Conservation (phyloP, 176 grass and related monocot species). For the Juncus inflexus region DNA sequence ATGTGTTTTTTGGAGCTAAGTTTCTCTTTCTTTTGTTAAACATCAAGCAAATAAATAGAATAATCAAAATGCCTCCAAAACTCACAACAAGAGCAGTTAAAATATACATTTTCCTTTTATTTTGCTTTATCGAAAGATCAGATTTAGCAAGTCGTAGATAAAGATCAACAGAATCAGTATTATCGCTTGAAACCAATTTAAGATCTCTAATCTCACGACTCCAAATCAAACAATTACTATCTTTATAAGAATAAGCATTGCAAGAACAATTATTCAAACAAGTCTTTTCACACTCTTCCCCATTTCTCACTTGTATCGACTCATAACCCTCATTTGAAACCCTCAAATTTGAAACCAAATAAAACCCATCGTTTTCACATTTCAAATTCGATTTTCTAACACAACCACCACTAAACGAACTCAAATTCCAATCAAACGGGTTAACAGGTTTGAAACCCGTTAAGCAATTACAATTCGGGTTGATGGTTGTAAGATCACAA, state of each 20-base stretch:
- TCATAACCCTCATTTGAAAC: conserved; percentile 28
- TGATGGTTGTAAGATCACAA: conserved; percentile 25
- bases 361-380: conserved; percentile 40
- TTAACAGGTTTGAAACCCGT: conserved; percentile 26
- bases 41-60: conserved; percentile 22
- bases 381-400: conserved; percentile 26
- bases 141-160: conserved; percentile 32
- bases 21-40: not conserved
- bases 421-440: conserved; percentile 25
- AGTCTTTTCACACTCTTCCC: conserved; percentile 24
- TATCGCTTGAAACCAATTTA: conserved; percentile 22
- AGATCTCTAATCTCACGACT: conserved; percentile 20
- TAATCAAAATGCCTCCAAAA: not conserved
- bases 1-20: not conserved
- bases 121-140: conserved; percentile 9
- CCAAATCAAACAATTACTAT: conserved; percentile 25
- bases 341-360: conserved; percentile 26
- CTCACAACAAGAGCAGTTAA: not conserved
- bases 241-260: conserved; percentile 25
- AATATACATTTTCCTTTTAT: not conserved
- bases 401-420: conserved; percentile 30
- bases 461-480: conserved; percentile 34
- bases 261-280: conserved; percentile 51
- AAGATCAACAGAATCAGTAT: conserved; percentile 3
- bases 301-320: not conserved